phyloP scores from a whole-genome alignment of 768 basidiomycete species.

The Lactarius quietus region DNA sequence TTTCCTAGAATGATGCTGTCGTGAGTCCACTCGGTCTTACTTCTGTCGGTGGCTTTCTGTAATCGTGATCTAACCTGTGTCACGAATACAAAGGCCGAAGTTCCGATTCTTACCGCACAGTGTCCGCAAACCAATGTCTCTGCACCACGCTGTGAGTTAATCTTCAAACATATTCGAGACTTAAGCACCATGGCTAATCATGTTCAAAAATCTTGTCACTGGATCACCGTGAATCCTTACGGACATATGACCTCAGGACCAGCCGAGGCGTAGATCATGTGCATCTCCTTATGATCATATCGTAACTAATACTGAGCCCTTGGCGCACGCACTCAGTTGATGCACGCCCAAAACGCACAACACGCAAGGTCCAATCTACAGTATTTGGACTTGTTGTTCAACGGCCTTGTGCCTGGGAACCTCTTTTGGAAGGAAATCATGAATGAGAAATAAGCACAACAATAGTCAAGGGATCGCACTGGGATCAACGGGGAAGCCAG shows the following conservation, averaged over 20 bases:
- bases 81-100: background rate
- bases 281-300: background rate
- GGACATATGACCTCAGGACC: background rate
- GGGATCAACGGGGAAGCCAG: background rate
- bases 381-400: conserved; percentile 6
- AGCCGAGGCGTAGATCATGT: background rate
- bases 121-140: background rate
- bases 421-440: background rate
- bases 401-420: conserved; percentile 4
- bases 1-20: too few relatives aligned
- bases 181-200: background rate
- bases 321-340: background rate
- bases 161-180: background rate
- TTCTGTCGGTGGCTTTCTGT: background rate
- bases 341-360: conserved; percentile 5
- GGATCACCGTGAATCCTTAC: background rate
- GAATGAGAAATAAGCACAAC: background rate
- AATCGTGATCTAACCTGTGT: background rate
- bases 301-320: background rate
- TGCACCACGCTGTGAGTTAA: background rate
- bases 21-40: background rate
- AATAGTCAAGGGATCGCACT: background rate
- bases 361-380: background rate
- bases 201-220: background rate
- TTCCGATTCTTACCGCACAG: background rate